A percentile compares a stretch with the other conserved stretches of the same genome.
Conservation (phyloP, 805 yeast species). For the Yamadazyma scolyti region DNA sequence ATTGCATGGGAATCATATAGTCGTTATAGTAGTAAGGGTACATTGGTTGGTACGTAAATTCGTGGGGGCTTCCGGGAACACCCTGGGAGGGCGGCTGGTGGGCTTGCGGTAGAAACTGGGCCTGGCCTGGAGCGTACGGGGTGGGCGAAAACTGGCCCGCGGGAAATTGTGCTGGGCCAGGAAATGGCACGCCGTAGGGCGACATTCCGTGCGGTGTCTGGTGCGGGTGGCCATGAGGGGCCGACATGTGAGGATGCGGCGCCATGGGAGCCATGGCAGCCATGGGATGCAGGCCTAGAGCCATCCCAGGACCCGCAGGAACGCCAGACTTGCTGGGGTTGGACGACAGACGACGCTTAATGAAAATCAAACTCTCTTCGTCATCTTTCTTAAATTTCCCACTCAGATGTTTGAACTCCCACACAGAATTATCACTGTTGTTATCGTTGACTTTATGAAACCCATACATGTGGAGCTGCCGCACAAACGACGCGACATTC, state of each 20-base stretch:
- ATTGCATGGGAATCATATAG: slow-evolving; percentile 11
- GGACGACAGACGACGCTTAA: slow-evolving; percentile 46
- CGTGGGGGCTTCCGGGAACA: too few relatives aligned
- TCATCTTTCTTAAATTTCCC: slow-evolving; percentile 50
- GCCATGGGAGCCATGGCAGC: neutral
- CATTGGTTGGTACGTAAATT: slow-evolving; percentile 5
- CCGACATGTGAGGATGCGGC: neutral
- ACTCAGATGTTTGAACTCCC: slow-evolving; percentile 55
- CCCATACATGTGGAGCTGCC: slow-evolving; percentile 95
- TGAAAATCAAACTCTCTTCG: slow-evolving; percentile 40
- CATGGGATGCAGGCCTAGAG: too few relatives aligned
- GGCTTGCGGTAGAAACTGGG: too few relatives aligned
- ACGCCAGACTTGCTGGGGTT: too few relatives aligned
- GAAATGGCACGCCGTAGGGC: too few relatives aligned
- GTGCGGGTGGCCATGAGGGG: slow-evolving; percentile 1
- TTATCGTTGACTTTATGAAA: slow-evolving; percentile 73
- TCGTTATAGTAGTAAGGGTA: slow-evolving; percentile 9
- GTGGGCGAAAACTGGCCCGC: too few relatives aligned
- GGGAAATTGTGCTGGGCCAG: too few relatives aligned
- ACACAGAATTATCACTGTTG: slow-evolving; percentile 22
- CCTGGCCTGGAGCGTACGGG: too few relatives aligned
- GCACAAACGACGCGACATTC: slow-evolving; percentile 86
- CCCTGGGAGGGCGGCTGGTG: too few relatives aligned
- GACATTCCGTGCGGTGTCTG: neutral
- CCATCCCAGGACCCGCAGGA: neutral